phyloP scores from a whole-genome alignment of 208 protist genomes.

The Leishmania lainsoni region DNA sequence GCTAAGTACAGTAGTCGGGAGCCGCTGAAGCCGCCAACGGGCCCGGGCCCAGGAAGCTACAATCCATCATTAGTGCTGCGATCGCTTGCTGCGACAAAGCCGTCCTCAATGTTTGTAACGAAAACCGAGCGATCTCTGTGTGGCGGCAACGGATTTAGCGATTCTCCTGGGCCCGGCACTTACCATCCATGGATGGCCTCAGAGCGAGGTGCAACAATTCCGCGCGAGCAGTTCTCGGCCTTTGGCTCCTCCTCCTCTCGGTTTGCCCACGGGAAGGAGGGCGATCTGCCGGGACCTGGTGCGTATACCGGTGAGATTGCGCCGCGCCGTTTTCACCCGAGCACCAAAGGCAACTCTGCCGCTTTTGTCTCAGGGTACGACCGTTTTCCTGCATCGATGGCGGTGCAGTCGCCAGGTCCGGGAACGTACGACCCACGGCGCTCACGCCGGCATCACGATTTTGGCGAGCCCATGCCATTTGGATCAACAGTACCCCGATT shows the following conservation, averaged over 20 bases:
- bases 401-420: conserved; percentile 50
- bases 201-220: not conserved
- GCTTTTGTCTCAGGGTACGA: conserved; percentile 58
- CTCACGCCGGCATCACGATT: conserved; percentile 37
- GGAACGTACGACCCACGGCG: conserved; percentile 54
- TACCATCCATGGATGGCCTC: conserved; percentile 45
- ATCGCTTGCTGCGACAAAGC: conserved; percentile 55
- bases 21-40: conserved; percentile 17
- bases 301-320: conserved; percentile 78
- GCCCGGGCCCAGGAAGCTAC: conserved; percentile 82
- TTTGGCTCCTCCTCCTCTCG: conserved; percentile 71
- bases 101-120: conserved; percentile 81
- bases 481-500: conserved; percentile 67
- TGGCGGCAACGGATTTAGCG: conserved; percentile 16
- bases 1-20: conserved; percentile 58
- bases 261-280: conserved; percentile 26
- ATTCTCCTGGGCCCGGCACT: conserved; percentile 71
- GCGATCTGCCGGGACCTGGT: conserved; percentile 66
- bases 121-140: conserved; percentile 48
- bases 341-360: conserved; percentile 34
- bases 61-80: conserved; percentile 27
- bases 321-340: conserved; percentile 48
- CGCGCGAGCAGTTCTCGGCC: conserved; percentile 47
- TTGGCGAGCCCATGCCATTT: conserved; percentile 63
- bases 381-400: conserved; percentile 36